Conservation (phyloP, 2,329 filamentous ascomycete species). For the Aspergillus novofumigatus region DNA sequence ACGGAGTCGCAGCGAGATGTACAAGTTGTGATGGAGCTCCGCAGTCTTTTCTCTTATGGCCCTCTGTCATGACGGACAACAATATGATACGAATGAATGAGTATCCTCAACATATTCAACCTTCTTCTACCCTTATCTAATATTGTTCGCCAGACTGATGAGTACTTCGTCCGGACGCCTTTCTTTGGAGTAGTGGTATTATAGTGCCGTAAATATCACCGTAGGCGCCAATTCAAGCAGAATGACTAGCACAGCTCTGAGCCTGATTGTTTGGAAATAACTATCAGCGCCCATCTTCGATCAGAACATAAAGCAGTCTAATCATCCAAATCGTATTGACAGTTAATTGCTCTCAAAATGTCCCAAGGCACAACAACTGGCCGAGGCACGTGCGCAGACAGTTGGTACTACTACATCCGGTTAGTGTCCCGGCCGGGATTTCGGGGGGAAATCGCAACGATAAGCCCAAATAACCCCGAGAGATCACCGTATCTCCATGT, state of each 20-base stretch:
- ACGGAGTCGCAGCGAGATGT: slow-evolving; percentile 51
- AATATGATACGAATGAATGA: neutral
- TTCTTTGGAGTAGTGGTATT: too few relatives aligned
- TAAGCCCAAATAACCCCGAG: neutral
- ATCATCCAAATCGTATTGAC: neutral
- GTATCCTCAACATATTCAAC: neutral
- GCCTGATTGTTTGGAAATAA: neutral
- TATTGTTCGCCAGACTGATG: too few relatives aligned
- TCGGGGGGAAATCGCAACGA: neutral
- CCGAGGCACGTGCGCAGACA: neutral
- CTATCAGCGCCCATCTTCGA: neutral
- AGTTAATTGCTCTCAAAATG: neutral
- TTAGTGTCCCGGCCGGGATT: neutral
- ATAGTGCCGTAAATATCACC: neutral
- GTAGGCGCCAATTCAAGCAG: neutral
- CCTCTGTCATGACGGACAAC: neutral
- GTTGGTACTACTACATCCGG: neutral
- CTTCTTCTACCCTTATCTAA: neutral
- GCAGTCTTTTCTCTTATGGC: neutral
- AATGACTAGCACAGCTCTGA: neutral
- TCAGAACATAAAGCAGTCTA: neutral
- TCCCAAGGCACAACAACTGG: neutral
- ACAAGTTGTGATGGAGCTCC: slow-evolving; percentile 38
- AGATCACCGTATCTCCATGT: neutral
- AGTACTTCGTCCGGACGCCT: too few relatives aligned